Evolutionary conservation across 1,284 basidiomycete species (phyloP).

Genomic region (Gymnopus androsaceus): DNA sequence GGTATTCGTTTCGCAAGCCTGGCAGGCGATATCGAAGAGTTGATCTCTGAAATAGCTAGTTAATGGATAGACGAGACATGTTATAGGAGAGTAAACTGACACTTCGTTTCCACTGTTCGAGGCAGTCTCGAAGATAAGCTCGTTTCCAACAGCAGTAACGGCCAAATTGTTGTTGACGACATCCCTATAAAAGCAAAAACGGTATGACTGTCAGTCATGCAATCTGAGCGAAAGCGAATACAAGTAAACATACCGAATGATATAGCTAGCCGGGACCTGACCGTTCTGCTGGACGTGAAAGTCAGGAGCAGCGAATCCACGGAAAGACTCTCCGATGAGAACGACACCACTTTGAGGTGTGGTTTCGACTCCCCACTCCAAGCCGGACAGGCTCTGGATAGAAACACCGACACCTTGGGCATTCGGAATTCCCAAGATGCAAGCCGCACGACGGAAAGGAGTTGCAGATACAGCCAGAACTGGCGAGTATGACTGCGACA

Average conservation of each 20-base stretch:
- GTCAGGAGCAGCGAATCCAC: neutral
- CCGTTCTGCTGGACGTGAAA: conserved; percentile 8
- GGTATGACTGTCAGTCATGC: neutral
- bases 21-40: too few relatives aligned
- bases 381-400: neutral
- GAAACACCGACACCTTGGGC: conserved; percentile 2
- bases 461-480: neutral
- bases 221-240: neutral
- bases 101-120: conserved; percentile 4
- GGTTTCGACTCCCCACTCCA: neutral
- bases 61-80: neutral
- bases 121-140: too few relatives aligned
- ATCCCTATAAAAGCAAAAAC: neutral
- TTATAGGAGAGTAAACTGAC: neutral
- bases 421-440: conserved; percentile 6
- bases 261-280: neutral
- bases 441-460: neutral
- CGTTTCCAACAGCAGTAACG: neutral
- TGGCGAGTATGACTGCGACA: neutral
- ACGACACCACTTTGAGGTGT: neutral
- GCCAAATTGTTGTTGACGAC: conserved; percentile 2
- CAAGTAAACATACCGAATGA: conserved; percentile 1
- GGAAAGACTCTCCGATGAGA: neutral
- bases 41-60: conserved; percentile 5
- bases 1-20: too few relatives aligned